Percentiles rank a stretch among this genome's conserved stretches.
phyloP scores from a whole-genome alignment of 495 filamentous ascomycete genomes.

The Daldinia grandis region DNA sequence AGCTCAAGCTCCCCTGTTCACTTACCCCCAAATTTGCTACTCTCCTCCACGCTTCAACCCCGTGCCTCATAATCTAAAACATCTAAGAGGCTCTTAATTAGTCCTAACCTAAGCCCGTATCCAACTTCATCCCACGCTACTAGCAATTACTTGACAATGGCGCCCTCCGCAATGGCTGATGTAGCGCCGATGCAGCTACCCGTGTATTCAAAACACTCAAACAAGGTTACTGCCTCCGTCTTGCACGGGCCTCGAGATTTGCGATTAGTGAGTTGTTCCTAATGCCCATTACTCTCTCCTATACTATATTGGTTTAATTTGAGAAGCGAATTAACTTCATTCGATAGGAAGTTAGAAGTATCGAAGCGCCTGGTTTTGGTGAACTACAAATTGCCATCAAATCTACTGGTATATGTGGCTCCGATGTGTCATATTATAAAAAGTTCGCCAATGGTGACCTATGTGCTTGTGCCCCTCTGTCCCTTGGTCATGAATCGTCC shows the following conservation, averaged over 20 bases:
- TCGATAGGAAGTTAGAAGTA: constrained; percentile 56
- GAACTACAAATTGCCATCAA: constrained; percentile 79
- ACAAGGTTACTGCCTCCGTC: constrained; percentile 58
- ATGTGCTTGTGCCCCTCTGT: constrained; percentile 74
- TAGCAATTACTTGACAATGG: constrained; percentile 48
- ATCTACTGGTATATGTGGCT: constrained; percentile 83
- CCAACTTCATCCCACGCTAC: constrained; percentile 42
- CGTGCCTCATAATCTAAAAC: background rate
- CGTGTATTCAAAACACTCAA: constrained; percentile 51
- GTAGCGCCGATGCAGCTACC: constrained; percentile 55
- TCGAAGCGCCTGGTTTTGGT: constrained; percentile 56
- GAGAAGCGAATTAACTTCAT: constrained; percentile 4
- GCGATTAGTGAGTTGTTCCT: constrained; percentile 54
- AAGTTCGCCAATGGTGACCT: constrained; percentile 87
- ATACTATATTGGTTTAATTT: constrained; percentile 40
- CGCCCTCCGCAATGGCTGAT: constrained; percentile 56
- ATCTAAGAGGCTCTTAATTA: constrained; percentile 8
- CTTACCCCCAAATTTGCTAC: constrained; percentile 25
- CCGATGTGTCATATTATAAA: constrained; percentile 85
- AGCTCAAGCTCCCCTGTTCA: constrained; percentile 22
- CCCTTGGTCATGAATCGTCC: constrained; percentile 81
- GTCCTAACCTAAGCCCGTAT: constrained; percentile 20
- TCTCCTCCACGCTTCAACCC: constrained; percentile 20
- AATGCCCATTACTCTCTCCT: constrained; percentile 19
- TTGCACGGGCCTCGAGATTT: constrained; percentile 61